These are phyloP conservation scores for Fraxinus baroniana DNA, from an alignment of 305 asterid species.

Conservation along the genomic window DNA sequence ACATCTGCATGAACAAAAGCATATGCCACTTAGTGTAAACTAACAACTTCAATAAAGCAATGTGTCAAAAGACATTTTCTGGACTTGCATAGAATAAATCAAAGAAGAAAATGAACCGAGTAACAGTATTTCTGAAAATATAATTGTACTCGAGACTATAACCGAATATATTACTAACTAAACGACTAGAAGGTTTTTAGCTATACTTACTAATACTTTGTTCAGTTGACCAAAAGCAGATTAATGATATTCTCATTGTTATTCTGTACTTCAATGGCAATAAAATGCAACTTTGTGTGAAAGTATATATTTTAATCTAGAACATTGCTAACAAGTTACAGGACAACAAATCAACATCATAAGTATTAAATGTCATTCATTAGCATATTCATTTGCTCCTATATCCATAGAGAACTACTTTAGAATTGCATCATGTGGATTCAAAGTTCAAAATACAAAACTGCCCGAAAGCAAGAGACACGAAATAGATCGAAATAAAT, in stretches of 20 bases:
- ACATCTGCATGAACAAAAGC: neutral
- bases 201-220: neutral
- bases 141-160: neutral
- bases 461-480: neutral
- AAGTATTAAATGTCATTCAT: neutral
- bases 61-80: neutral
- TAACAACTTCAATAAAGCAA: neutral
- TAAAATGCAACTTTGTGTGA: constrained; percentile 1
- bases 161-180: constrained; percentile 14
- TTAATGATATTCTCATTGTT: constrained; percentile 3
- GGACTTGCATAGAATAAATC: neutral
- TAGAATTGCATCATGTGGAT: neutral
- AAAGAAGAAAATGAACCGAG: neutral
- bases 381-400: neutral
- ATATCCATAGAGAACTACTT: neutral
- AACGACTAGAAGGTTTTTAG: constrained; percentile 3
- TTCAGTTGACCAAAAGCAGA: neutral
- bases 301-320: constrained; percentile 13
- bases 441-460: neutral
- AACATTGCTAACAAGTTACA: neutral
- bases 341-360: neutral
- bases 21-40: neutral
- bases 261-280: constrained; percentile 6
- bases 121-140: neutral
- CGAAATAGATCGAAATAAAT: neutral